Conservation (phyloP, 208 protist species). For the Phytomonas sp. region DNA sequence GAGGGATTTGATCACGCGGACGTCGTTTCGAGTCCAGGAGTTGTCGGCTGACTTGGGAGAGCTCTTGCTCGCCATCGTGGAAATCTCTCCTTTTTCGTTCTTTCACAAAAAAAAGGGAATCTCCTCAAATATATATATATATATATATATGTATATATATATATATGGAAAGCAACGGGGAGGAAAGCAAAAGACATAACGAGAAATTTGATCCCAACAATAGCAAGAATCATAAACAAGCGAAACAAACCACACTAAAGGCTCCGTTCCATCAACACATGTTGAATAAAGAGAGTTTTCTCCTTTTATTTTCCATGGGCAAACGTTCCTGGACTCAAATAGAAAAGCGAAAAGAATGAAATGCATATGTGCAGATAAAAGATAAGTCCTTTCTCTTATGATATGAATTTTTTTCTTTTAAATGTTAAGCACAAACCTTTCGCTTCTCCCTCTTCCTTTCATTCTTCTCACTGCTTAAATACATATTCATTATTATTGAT, state of each 20-base stretch:
- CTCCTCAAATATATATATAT: constrained; percentile 2
- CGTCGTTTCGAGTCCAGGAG: constrained; percentile 14
- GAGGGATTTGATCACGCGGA: constrained; percentile 36
- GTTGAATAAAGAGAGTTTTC: background rate
- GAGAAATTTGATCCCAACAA: background rate
- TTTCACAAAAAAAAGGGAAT: constrained; percentile 10
- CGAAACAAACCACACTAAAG: background rate
- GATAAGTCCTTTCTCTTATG: background rate
- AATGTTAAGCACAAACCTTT: no score
- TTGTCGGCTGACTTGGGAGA: background rate
- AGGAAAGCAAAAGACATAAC: constrained; percentile 8
- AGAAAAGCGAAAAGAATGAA: constrained; percentile 8
- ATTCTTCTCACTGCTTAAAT: constrained; percentile 1
- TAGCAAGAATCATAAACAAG: constrained; percentile 1
- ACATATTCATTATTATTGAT: constrained; percentile 3
- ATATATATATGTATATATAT: constrained; percentile 6
- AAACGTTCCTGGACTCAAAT: background rate
- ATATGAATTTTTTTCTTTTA: background rate
- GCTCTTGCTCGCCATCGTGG: constrained; percentile 10
- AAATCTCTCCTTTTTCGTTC: constrained; percentile 11
- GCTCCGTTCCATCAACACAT: constrained; percentile 6
- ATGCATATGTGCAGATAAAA: constrained; percentile 7
- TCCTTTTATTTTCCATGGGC: no score
- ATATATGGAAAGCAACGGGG: background rate
- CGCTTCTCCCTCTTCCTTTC: background rate